Percentiles rank a stretch among this genome's conserved stretches.
Evolutionary conservation across 2,329 filamentous ascomycete species (phyloP).

Genomic region (Fusarium falciforme): DNA sequence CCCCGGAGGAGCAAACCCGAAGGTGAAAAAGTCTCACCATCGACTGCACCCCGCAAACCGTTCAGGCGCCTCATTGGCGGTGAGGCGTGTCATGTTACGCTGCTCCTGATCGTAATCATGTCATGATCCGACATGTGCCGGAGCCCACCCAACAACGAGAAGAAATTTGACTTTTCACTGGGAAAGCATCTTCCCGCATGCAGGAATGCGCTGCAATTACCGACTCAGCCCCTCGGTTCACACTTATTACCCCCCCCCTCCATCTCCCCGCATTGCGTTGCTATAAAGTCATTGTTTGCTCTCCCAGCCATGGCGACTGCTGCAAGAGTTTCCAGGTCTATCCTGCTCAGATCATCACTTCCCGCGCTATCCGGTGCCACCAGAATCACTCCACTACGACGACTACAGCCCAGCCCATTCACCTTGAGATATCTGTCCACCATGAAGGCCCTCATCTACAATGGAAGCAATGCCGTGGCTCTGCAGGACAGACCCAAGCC

Average conservation of each 20-base stretch:
- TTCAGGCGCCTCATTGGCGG: background rate
- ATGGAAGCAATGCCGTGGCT: conserved; percentile 46
- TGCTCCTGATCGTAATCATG: background rate
- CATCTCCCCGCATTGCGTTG: background rate
- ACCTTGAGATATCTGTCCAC: background rate
- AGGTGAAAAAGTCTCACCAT: background rate
- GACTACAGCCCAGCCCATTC: background rate
- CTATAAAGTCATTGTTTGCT: background rate
- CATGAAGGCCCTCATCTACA: conserved; percentile 60
- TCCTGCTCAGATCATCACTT: background rate
- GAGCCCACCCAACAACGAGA: background rate
- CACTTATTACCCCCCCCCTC: background rate
- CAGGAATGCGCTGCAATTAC: background rate
- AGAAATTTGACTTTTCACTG: background rate
- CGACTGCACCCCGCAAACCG: background rate
- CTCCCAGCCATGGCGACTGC: background rate
- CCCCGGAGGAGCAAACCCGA: background rate
- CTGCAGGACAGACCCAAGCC: conserved; percentile 57
- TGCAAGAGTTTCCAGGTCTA: background rate
- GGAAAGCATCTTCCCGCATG: background rate
- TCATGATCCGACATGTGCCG: background rate
- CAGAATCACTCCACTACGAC: background rate
- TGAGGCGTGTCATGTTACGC: background rate
- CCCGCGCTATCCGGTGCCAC: background rate
- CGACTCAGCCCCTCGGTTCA: background rate